phyloP scores from a whole-genome alignment of 192 early-diverging fungal genomes.

The Coemansia sp. region DNA sequence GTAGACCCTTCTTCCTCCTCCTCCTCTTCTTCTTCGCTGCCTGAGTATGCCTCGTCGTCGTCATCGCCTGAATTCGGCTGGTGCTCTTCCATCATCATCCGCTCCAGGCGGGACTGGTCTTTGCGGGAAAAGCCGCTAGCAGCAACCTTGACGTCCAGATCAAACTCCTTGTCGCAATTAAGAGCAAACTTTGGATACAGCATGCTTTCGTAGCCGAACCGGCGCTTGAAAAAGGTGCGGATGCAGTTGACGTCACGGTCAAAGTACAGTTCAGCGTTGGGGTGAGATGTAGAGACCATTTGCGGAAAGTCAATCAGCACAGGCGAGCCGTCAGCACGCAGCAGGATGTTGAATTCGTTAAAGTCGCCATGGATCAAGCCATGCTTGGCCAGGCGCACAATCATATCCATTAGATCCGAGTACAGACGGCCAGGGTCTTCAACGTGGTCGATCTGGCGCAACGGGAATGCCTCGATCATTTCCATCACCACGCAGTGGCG shows the following conservation, averaged over 20 bases:
- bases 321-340: conserved; percentile 77
- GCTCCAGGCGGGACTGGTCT: conserved; percentile 83
- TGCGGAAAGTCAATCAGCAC: conserved; percentile 99
- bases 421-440: conserved; percentile 91
- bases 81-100: conserved; percentile 8
- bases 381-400: conserved; percentile 88
- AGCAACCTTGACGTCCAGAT: conserved; percentile 92
- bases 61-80: conserved; percentile 3
- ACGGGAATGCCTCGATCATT: conserved; percentile 87
- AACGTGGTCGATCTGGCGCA: conserved; percentile 87
- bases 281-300: conserved; percentile 97
- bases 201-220: conserved; percentile 87
- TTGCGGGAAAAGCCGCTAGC: conserved; percentile 95
- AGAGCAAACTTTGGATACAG: conserved; percentile 88
- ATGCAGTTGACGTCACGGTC: conserved; percentile 99
- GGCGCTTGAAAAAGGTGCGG: conserved; percentile 83
- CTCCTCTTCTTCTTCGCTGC: conserved; percentile 30
- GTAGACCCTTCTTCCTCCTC: conserved; percentile 13
- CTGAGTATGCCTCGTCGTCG: conserved; percentile 10
- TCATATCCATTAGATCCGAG: conserved; percentile 91
- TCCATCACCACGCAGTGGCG: conserved; percentile 98
- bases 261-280: conserved; percentile 96
- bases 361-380: conserved; percentile 99
- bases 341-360: conserved; percentile 98
- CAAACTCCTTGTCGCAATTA: conserved; percentile 81